Conservation (phyloP, 805 yeast genomes). For the Ogataea naganishii region DNA sequence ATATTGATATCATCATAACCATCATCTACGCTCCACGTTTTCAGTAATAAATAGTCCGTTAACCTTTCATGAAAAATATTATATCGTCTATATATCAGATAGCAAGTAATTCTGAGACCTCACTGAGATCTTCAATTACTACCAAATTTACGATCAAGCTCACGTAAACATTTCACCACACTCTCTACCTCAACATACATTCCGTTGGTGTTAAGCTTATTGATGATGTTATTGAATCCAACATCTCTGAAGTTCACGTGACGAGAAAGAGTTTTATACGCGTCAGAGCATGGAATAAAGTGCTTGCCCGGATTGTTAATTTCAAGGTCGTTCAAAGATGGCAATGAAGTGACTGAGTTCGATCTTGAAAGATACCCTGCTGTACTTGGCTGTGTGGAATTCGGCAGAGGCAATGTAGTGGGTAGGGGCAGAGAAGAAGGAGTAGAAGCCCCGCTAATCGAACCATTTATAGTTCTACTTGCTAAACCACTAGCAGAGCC, state of each 20-base stretch:
- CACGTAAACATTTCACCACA: slow-evolving; percentile 77
- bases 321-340: slow-evolving; percentile 18
- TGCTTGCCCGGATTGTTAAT: slow-evolving; percentile 29
- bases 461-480: no score
- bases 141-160: slow-evolving; percentile 59
- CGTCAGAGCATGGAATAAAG: slow-evolving; percentile 84
- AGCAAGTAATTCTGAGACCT: no score
- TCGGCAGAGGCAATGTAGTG: slow-evolving; percentile 1
- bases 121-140: no score
- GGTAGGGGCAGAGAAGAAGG: background rate
- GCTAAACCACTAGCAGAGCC: no score
- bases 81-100: no score
- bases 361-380: slow-evolving; percentile 10
- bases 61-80: no score
- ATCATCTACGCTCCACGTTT: no score
- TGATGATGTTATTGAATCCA: slow-evolving; percentile 67
- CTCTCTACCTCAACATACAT: slow-evolving; percentile 90
- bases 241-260: slow-evolving; percentile 70
- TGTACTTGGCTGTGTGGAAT: background rate
- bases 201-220: slow-evolving; percentile 69
- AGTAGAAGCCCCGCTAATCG: no score
- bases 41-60: no score
- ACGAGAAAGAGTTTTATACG: slow-evolving; percentile 77
- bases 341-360: slow-evolving; percentile 14
- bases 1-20: no score